Conservation (phyloP, 2,329 filamentous ascomycete genomes). For the Immersiporthe knoxdaviesiana region DNA sequence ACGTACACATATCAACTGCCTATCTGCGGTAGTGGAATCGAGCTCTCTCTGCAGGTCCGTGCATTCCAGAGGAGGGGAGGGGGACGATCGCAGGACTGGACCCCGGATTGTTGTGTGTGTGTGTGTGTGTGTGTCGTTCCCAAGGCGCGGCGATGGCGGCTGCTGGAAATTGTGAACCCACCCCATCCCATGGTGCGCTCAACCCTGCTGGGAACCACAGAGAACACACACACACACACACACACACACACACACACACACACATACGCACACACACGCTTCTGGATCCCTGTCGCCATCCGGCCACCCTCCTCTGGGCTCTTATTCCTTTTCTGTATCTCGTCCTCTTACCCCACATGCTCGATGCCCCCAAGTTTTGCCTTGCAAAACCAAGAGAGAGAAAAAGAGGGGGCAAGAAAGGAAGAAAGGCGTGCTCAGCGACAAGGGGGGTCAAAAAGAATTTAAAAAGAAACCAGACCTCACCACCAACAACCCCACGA, state of each 20-base stretch:
- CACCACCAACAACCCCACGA: not conserved
- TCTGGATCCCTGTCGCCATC: constrained; percentile 4
- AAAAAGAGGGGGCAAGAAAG: not conserved
- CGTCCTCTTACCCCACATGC: constrained; percentile 6
- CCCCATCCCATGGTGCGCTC: not conserved
- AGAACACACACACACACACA: too few relatives aligned
- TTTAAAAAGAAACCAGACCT: not conserved
- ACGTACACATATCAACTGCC: constrained; percentile 2
- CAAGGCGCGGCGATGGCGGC: constrained; percentile 8
- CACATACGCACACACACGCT: not conserved
- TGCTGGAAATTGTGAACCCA: constrained; percentile 10
- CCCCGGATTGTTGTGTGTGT: constrained; percentile 7
- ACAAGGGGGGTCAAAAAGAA: too few relatives aligned
- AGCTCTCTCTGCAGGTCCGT: not conserved
- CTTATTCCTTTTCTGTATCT: not conserved
- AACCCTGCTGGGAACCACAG: constrained; percentile 5
- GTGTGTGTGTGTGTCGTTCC: not conserved
- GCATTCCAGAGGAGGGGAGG: not conserved
- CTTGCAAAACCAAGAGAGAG: too few relatives aligned
- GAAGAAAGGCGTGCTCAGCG: not conserved
- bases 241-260: not conserved
- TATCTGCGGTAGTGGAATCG: not conserved
- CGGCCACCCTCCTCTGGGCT: not conserved
- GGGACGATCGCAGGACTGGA: constrained; percentile 4
- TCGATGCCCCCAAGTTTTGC: too few relatives aligned